Base-by-base conservation (phyloP, 306 rosid genomes). In the Vicia faba region DNA sequence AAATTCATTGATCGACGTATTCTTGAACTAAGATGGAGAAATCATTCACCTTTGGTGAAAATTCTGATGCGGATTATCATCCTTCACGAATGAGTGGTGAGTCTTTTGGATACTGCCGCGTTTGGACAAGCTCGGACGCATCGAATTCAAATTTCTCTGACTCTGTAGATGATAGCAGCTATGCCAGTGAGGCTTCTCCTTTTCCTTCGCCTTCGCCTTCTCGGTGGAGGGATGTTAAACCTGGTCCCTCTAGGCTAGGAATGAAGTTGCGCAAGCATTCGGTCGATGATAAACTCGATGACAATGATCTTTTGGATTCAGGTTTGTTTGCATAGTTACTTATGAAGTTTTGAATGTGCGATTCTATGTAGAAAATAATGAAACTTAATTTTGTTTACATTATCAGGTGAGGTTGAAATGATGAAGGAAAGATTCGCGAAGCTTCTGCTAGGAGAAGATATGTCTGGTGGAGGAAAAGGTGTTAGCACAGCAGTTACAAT, bases 381-480 rank as follows among this genome's bases (percentile, higher is more conserved):
- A 18, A 55, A 51, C 38, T 78, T 4, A 49, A 62, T 66, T 66
- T 15, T 69, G 39, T 68, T n/a, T 11, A 28, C 2, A 7, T 36
- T 35, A 5, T 69, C 71, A 29, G 75, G 83, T 80, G 97, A 86
- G 77, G 54, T 88, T 70, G 96, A 90, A 73, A 36, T 82, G 80
- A 87, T 90, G 95, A 95, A 85, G 80, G 97, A 88, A 72, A 88
- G 87, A 86, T 90, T 95, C 69, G 80, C 99, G 11, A 95, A 95
- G 71, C 99, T 95, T 72, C 78, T 95, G 71, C 69, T 95, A 1
- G 99, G 99, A 15, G 99, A 95, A 82, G 99, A 95, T 82, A 90
- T 95, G 99, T 95, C 97, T 23, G 99, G 99, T 63, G 69, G 97
- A 69, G 99, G 99, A 23, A 95, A 95, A 79, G 99, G 99, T 12